Evolutionary conservation across 345 rosid species (phyloP).

Genomic region (Hypericum perforatum): DNA sequence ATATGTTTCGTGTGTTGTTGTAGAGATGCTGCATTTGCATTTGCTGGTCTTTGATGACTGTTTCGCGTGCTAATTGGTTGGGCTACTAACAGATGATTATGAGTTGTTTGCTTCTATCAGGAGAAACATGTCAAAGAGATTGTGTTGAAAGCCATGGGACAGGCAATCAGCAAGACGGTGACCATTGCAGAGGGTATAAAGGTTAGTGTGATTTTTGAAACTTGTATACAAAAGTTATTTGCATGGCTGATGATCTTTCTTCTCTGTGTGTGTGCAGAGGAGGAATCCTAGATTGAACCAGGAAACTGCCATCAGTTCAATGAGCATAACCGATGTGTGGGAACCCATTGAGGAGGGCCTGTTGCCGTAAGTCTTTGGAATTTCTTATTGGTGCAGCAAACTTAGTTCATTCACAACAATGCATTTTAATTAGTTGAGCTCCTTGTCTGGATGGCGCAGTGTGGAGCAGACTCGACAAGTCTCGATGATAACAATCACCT

Average conservation of each 20-base stretch:
- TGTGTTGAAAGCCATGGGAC: conserved; percentile 94
- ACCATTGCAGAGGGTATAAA: conserved; percentile 71
- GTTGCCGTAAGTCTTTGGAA: conserved; percentile 45
- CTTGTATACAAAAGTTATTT: too few relatives aligned
- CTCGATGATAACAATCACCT: conserved; percentile 84
- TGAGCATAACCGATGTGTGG: conserved; percentile 88
- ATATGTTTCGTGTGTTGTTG: too few relatives aligned
- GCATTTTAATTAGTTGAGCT: neutral
- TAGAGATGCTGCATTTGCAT: neutral
- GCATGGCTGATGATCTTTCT: too few relatives aligned
- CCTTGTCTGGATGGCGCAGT: conserved; percentile 39
- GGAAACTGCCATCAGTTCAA: conserved; percentile 76
- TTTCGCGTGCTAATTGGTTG: neutral
- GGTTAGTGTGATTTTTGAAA: conserved; percentile 30
- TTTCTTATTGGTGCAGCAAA: conserved; percentile 4
- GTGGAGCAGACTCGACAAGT: conserved; percentile 93
- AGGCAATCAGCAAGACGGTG: conserved; percentile 85
- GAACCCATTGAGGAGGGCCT: conserved; percentile 98
- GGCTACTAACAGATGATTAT: neutral
- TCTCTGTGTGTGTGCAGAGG: conserved; percentile 37
- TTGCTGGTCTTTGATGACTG: neutral
- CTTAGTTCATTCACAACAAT: neutral
- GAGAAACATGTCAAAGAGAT: conserved; percentile 58
- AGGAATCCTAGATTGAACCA: conserved; percentile 72
- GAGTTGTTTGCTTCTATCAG: conserved; percentile 21